Conservation (phyloP, 2,329 filamentous ascomycete genomes). For the Coniochaeta hoffmannii region DNA sequence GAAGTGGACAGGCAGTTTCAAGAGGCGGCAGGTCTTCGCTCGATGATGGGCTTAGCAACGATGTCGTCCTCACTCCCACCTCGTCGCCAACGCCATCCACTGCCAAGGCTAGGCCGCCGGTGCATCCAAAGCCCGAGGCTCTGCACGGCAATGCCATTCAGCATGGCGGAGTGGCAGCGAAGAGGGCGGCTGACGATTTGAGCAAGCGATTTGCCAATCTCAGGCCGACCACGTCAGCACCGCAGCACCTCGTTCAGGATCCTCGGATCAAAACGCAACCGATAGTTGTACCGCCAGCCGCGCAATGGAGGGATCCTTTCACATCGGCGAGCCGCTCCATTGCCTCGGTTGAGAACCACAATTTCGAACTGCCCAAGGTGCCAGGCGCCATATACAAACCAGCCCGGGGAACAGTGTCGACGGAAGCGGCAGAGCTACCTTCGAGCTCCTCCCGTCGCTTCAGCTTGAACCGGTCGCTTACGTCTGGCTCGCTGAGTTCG, state of each 20-base stretch:
- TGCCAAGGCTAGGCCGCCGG: slow-evolving; percentile 33
- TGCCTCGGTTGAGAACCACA: slow-evolving; percentile 43
- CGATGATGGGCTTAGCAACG: slow-evolving; percentile 4
- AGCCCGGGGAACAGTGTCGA: slow-evolving; percentile 62
- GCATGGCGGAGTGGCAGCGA: slow-evolving; percentile 22
- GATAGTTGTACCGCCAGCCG: slow-evolving; percentile 24
- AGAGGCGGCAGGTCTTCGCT: not conserved
- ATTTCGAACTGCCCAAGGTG: slow-evolving; percentile 57
- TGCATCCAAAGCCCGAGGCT: slow-evolving; percentile 61
- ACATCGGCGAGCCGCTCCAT: slow-evolving; percentile 8
- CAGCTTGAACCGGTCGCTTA: slow-evolving; percentile 48
- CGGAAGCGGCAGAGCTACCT: slow-evolving; percentile 57
- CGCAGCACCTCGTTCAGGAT: slow-evolving; percentile 31
- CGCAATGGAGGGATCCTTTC: not conserved
- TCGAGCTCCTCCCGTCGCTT: slow-evolving; percentile 58
- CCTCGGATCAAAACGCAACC: slow-evolving; percentile 44
- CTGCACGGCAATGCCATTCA: slow-evolving; percentile 55
- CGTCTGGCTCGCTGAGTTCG: slow-evolving; percentile 22
- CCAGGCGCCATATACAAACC: slow-evolving; percentile 74
- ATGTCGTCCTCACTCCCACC: slow-evolving; percentile 9
- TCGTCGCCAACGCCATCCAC: slow-evolving; percentile 12
- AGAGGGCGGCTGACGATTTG: slow-evolving; percentile 38
- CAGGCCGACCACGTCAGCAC: slow-evolving; percentile 15
- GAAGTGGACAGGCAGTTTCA: not conserved
- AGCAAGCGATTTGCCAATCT: slow-evolving; percentile 50